phyloP scores from a whole-genome alignment of 139 green algal genomes.

The Chlorella ohadii region DNA sequence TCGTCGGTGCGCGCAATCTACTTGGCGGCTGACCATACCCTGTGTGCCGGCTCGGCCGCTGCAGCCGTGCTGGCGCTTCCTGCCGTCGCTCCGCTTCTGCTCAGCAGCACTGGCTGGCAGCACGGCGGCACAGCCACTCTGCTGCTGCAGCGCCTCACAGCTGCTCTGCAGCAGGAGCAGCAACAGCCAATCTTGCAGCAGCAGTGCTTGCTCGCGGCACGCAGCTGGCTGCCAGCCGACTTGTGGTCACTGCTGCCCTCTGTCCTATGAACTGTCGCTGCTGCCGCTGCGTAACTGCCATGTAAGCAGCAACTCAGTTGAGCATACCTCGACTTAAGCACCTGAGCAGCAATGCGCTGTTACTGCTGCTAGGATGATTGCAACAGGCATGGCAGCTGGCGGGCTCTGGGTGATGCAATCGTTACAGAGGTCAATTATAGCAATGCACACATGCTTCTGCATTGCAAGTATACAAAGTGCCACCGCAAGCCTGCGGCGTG shows the following conservation, averaged over 20 bases:
- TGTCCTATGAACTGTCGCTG: neutral
- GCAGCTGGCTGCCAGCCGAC: neutral
- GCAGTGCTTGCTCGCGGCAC: neutral
- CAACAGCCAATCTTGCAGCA: neutral
- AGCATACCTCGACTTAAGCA: too few species aligned
- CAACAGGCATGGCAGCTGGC: too few species aligned
- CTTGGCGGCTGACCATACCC: neutral
- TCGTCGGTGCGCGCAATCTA: neutral
- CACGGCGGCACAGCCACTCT: neutral
- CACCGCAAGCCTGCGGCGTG: too few species aligned
- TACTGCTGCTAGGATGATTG: too few species aligned
- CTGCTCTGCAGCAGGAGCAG: neutral
- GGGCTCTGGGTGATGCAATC: too few species aligned
- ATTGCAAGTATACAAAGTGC: too few species aligned
- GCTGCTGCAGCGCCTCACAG: conserved; percentile 4
- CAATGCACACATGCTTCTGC: too few species aligned
- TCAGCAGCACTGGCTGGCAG: neutral
- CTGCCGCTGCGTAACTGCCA: too few species aligned
- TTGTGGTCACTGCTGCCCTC: neutral
- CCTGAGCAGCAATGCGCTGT: too few species aligned
- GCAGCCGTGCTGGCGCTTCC: neutral
- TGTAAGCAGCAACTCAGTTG: too few species aligned
- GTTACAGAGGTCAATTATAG: too few species aligned
- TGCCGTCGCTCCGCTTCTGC: neutral
- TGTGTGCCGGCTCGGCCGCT: neutral